Conservation (phyloP, 768 basidiomycete species). For the Xerocomellus dryophilus region DNA sequence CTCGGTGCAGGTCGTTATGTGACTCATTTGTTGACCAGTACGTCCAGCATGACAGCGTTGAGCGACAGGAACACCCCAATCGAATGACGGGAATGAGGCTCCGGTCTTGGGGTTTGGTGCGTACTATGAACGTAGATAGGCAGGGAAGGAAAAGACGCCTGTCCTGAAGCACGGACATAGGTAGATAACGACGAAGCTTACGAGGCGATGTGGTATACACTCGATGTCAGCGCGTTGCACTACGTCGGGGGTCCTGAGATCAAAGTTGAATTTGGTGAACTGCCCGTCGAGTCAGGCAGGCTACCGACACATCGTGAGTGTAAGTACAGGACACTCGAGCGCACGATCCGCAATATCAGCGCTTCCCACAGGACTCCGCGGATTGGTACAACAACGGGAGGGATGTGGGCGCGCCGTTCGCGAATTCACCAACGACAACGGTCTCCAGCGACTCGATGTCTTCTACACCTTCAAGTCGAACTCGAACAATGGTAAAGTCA, state of each 20-base stretch:
- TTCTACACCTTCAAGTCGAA: conserved; percentile 73
- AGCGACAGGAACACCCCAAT: background rate
- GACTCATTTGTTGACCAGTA: background rate
- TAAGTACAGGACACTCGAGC: background rate
- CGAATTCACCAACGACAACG: conserved; percentile 47
- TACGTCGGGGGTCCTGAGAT: background rate
- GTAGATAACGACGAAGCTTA: conserved; percentile 3
- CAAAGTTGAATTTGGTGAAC: background rate
- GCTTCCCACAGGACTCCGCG: conserved; percentile 1
- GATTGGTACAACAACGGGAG: conserved; percentile 44
- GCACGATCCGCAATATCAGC: background rate
- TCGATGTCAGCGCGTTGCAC: conserved; percentile 3
- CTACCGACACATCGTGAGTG: conserved; percentile 11
- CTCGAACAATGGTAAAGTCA: conserved; percentile 44
- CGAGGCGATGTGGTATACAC: conserved; percentile 4
- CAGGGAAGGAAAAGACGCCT: too few species aligned
- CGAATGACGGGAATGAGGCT: conserved; percentile 7
- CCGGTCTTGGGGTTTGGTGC: conserved; percentile 11
- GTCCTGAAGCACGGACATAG: background rate
- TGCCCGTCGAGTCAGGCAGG: background rate
- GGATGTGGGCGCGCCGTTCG: conserved; percentile 59
- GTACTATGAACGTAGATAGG: too few species aligned
- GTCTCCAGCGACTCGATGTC: conserved; percentile 44
- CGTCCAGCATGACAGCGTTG: too few species aligned
- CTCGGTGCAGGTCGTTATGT: too few species aligned